Percentiles rank a stretch among this genome's conserved stretches.
Conservation (phyloP, 495 filamentous ascomycete species). For the Friedmanniomyces simplex region DNA sequence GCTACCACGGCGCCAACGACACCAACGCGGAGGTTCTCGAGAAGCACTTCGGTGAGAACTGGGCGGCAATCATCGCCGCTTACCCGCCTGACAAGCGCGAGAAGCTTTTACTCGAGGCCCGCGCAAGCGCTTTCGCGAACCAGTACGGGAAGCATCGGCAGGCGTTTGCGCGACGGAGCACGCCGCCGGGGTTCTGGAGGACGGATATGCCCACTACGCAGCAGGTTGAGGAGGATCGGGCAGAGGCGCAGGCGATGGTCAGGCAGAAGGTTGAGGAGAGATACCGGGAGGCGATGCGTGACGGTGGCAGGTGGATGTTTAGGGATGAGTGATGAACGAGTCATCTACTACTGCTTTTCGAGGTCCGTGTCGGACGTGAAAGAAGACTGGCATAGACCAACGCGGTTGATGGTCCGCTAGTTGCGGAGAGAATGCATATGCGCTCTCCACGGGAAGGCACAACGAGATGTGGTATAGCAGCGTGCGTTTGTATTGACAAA, state of each 20-base stretch:
- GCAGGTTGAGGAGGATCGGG: conserved; percentile 52
- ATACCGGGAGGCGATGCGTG: conserved; percentile 70
- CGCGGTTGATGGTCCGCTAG: too few species aligned
- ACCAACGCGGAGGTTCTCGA: conserved; percentile 46
- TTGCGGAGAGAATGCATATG: too few species aligned
- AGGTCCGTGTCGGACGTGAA: too few species aligned
- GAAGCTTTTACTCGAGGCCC: conserved; percentile 55
- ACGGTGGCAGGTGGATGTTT: conserved; percentile 65
- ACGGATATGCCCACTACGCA: conserved; percentile 80
- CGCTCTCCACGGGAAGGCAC: too few species aligned
- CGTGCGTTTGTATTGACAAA: too few species aligned
- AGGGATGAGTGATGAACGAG: conserved; percentile 49
- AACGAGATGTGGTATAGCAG: too few species aligned
- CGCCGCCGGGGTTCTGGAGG: conserved; percentile 84
- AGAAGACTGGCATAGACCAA: too few species aligned
- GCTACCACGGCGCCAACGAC: conserved; percentile 32
- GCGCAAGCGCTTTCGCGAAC: conserved; percentile 55
- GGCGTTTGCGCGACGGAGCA: conserved; percentile 53
- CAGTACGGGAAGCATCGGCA: conserved; percentile 66
- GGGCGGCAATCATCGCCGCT: conserved; percentile 17
- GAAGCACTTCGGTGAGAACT: conserved; percentile 53
- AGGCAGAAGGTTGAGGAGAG: conserved; percentile 58
- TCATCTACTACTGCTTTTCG: background rate
- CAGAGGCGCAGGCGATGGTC: conserved; percentile 49
- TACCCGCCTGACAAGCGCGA: conserved; percentile 37